Evolutionary conservation across 2,329 filamentous ascomycete species (phyloP).

Genomic region (Penicillium sp.): DNA sequence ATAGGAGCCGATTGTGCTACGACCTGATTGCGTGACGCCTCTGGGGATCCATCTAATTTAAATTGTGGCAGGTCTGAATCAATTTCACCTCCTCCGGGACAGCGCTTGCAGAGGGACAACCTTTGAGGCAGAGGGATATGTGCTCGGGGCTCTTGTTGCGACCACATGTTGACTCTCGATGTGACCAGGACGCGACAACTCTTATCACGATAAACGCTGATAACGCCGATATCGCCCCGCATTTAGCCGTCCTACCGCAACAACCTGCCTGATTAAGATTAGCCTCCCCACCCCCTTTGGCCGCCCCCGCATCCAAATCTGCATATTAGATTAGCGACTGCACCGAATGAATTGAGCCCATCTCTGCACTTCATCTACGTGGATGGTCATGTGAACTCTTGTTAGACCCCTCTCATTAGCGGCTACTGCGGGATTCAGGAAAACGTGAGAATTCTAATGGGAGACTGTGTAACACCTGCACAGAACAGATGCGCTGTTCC

Average conservation of each 20-base stretch:
- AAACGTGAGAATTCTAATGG: neutral
- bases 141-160: no score
- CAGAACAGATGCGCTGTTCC: conserved; percentile 5
- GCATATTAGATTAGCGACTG: conserved; percentile 1
- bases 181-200: neutral
- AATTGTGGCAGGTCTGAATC: no score
- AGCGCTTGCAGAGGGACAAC: no score
- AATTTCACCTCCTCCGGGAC: no score
- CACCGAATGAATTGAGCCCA: neutral
- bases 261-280: conserved; percentile 14
- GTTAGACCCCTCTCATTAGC: neutral
- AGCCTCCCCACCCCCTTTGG: conserved; percentile 14
- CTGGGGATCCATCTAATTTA: no score
- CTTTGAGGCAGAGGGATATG: no score
- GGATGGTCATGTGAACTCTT: neutral
- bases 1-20: no score
- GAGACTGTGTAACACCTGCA: neutral
- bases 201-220: conserved; percentile 5
- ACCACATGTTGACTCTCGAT: neutral
- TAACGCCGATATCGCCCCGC: neutral
- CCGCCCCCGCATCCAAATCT: conserved; percentile 9
- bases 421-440: neutral
- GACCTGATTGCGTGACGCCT: no score
- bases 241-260: neutral
- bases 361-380: neutral